Percentiles rank a stretch among this genome's conserved stretches.
phyloP scores from a whole-genome alignment of 345 rosid genomes.

The Lepidium sativum region DNA sequence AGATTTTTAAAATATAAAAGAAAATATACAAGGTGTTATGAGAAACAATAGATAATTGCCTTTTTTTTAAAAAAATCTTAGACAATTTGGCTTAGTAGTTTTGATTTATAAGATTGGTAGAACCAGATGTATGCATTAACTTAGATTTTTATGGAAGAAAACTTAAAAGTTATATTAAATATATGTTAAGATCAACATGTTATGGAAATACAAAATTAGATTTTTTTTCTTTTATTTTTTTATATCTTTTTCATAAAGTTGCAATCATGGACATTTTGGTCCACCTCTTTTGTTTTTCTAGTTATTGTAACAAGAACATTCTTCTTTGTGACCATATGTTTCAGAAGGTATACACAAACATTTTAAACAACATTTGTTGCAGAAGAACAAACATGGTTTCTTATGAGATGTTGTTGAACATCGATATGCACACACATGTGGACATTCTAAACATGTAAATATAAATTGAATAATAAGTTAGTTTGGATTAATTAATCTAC shows the following conservation, averaged over 20 bases:
- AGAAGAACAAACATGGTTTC: conserved; percentile 16
- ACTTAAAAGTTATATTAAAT: not conserved
- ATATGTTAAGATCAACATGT: not conserved
- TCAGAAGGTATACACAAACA: conserved; percentile 34
- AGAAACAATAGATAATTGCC: too few species aligned
- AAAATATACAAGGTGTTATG: too few species aligned
- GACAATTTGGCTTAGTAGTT: too few species aligned
- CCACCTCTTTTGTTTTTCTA: conserved; percentile 21
- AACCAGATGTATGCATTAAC: not conserved
- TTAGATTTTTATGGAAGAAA: not conserved
- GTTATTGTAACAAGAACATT: conserved; percentile 27
- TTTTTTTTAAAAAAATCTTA: too few species aligned
- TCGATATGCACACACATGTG: not conserved
- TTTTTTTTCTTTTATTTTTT: not conserved
- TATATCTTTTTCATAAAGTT: not conserved
- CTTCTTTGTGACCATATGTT: conserved; percentile 32
- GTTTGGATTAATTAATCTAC: not conserved
- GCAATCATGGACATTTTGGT: conserved; percentile 33
- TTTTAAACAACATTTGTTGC: conserved; percentile 29
- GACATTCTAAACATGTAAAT: conserved; percentile 13
- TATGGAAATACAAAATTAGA: not conserved
- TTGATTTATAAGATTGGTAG: not conserved
- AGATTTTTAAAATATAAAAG: too few species aligned
- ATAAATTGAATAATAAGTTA: not conserved
- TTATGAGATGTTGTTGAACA: conserved; percentile 16